A percentile compares a stretch with the other conserved stretches of the same genome.
These are phyloP conservation scores for Aspergillus fumigatiaffinis DNA, from an alignment of 2,329 filamentous ascomycete species.

Conservation along the genomic window DNA sequence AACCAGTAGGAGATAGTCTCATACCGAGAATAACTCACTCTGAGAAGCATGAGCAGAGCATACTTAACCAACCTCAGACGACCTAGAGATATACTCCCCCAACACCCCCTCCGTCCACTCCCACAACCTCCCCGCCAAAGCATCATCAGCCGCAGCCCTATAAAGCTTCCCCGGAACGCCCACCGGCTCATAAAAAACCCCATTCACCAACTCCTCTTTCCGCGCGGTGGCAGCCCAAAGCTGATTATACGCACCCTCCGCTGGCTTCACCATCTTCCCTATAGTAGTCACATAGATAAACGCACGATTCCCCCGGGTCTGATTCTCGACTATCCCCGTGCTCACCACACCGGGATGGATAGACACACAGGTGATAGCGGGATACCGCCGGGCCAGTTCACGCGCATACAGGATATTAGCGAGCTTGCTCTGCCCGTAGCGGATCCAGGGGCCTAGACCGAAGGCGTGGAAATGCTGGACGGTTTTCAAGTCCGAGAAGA, in stretches of 20 bases:
- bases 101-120: conserved; percentile 13
- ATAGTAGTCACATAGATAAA: conserved; percentile 7
- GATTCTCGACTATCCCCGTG: conserved; percentile 31
- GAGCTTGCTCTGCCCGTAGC: conserved; percentile 47
- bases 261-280: conserved; percentile 19
- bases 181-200: conserved; percentile 8
- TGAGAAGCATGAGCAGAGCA: too few species aligned
- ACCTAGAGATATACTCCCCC: conserved; percentile 3
- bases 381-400: conserved; percentile 39
- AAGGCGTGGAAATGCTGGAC: conserved; percentile 2
- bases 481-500: conserved; percentile 12
- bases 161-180: conserved; percentile 6
- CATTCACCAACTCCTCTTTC: conserved; percentile 13
- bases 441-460: conserved; percentile 24
- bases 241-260: conserved; percentile 39
- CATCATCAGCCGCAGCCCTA: conserved; percentile 2
- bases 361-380: conserved; percentile 32
- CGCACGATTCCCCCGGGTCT: conserved; percentile 8
- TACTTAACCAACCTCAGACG: neutral
- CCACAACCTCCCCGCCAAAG: conserved; percentile 11
- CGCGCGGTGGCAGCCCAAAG: conserved; percentile 40
- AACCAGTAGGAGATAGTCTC: too few species aligned
- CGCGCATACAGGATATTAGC: conserved; percentile 45
- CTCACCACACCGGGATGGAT: conserved; percentile 43
- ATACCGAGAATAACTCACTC: too few species aligned